Percentiles rank a stretch among this genome's conserved stretches.
These are phyloP conservation scores for Magnaporthales sp. DNA, from an alignment of 2,329 filamentous ascomycete genomes.

Conservation along the genomic window DNA sequence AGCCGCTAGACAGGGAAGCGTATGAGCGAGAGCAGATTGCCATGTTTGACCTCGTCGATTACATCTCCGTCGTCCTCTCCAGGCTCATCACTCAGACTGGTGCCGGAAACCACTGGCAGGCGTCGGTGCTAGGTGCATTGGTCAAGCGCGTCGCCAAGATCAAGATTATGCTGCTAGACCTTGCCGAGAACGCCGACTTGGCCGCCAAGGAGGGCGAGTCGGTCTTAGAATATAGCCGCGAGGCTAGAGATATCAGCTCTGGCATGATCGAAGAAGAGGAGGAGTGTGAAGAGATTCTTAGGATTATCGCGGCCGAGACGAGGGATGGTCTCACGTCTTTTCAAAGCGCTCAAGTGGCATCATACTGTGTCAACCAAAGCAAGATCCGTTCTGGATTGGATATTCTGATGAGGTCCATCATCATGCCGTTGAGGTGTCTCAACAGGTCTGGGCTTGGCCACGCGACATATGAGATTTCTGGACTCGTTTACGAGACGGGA, in stretches of 20 bases:
- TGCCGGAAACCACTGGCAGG: not conserved
- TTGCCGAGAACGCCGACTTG: not conserved
- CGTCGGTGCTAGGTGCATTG: not conserved
- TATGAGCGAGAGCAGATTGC: not conserved
- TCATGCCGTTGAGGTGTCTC: not conserved
- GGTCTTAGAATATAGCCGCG: not conserved
- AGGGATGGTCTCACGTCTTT: not conserved
- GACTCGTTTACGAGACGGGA: not conserved
- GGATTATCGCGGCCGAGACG: not conserved
- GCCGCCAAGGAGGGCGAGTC: not conserved
- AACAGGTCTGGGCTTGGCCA: not conserved
- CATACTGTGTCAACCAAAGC: constrained; percentile 1
- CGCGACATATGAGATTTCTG: not conserved
- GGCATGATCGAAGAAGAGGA: not conserved
- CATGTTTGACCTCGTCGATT: not conserved
- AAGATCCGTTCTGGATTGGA: not conserved
- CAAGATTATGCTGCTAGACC: not conserved
- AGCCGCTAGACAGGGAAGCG: not conserved
- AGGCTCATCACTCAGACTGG: not conserved
- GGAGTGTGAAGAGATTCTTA: not conserved
- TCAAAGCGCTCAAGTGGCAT: not conserved
- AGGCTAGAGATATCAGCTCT: not conserved
- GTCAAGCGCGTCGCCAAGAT: not conserved
- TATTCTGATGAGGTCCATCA: not conserved
- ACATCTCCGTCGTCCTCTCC: not conserved